These are phyloP conservation scores for Crotalaria pallida DNA, from an alignment of 306 rosid genomes.

Conservation along the genomic window DNA sequence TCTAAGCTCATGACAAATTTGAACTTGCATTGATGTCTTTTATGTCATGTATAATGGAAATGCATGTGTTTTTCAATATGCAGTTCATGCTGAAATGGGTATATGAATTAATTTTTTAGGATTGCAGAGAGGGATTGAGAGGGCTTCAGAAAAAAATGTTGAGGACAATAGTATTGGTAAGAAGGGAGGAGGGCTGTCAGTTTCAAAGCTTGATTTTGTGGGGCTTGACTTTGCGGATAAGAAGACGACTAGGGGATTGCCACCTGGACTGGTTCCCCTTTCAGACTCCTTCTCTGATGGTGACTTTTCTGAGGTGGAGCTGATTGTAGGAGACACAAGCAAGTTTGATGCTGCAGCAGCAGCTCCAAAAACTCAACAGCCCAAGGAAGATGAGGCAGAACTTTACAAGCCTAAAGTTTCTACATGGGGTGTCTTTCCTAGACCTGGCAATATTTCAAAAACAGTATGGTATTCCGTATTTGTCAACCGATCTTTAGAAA, in stretches of 20 bases:
- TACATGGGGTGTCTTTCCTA: constrained; percentile 94
- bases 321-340: constrained; percentile 67
- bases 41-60: neutral
- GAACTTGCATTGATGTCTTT: neutral
- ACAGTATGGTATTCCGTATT: constrained; percentile 46
- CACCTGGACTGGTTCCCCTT: constrained; percentile 76
- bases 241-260: constrained; percentile 56
- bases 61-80: neutral
- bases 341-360: constrained; percentile 39
- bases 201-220: constrained; percentile 76
- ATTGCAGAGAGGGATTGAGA: constrained; percentile 20
- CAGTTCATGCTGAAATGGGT: constrained; percentile 27
- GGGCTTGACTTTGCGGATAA: constrained; percentile 85
- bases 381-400: constrained; percentile 42
- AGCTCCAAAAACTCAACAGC: constrained; percentile 28
- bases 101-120: constrained; percentile 39
- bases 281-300: constrained; percentile 48
- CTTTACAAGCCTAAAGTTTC: constrained; percentile 87
- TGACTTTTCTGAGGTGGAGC: constrained; percentile 68
- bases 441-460: constrained; percentile 81
- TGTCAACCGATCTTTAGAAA: neutral
- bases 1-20: neutral
- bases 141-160: constrained; percentile 13
- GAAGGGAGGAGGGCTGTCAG: constrained; percentile 48
- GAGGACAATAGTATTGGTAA: constrained; percentile 29